Conservation (phyloP, 108 stramenopile species). For the Nitzschia inconspicua region DNA sequence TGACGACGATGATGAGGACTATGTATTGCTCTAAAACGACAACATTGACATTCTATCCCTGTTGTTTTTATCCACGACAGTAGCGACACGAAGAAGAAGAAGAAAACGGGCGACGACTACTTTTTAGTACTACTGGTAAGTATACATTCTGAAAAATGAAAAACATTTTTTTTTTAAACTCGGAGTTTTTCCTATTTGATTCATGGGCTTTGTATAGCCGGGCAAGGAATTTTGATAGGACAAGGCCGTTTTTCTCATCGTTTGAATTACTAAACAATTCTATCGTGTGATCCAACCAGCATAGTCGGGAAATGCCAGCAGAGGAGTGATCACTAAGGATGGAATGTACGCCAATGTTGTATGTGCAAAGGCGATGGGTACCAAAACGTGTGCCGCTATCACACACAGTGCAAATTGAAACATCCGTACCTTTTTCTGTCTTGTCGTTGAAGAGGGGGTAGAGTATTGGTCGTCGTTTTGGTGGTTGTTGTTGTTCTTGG, state of each 20-base stretch:
- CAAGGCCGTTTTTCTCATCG: not conserved
- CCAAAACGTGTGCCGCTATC: slow-evolving; percentile 56
- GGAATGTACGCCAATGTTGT: slow-evolving; percentile 71
- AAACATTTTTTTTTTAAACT: no score
- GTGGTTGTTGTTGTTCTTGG: not conserved
- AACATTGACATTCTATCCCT: no score
- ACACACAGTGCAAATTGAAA: slow-evolving; percentile 67
- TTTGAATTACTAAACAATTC: not conserved
- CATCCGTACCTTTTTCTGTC: slow-evolving; percentile 2
- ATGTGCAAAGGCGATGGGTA: slow-evolving; percentile 70
- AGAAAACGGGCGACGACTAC: no score
- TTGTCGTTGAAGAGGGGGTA: not conserved
- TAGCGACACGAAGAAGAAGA: no score
- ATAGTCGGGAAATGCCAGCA: slow-evolving; percentile 51
- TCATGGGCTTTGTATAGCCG: no score
- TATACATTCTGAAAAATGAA: no score
- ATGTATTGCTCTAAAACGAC: not conserved
- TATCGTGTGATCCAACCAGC: no score
- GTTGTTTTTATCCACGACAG: no score
- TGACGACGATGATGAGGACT: not conserved
- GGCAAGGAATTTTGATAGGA: no score
- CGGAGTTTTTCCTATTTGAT: no score
- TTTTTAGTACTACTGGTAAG: no score
- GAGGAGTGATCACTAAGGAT: slow-evolving; percentile 61
- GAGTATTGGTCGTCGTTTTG: not conserved